Evolutionary conservation across 805 yeast species (phyloP), one percentile per base, ranked within the genome.

Genomic region (Clavispora carvajalis): DNA sequence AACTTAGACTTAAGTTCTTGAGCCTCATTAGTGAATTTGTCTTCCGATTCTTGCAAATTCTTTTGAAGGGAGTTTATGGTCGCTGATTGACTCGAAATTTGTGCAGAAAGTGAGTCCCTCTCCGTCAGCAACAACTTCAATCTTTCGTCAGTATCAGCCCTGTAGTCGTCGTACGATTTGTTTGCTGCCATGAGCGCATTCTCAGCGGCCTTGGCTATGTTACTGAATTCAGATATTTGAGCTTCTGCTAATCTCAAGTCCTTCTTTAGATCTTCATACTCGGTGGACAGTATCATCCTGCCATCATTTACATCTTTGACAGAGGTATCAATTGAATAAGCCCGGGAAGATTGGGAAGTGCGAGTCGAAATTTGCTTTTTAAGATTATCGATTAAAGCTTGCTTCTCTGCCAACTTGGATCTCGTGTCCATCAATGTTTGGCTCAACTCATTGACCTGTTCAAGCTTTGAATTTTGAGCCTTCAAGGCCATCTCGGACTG

Each of bases 141-240:
- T 28, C 54, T 56, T 2, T 44, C 40, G 4, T 63, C 63, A 12
- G 52, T 40, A 7, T 63, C 60, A 6, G 17, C 37, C 40, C 54
- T 65, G 34, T 54, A 62, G n/a, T 55, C 52, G 22, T 67, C 86
- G 54, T 74, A 82, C 1, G 81, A 66, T 16, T 65, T 63, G 22
- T 76, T 79, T 44, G 85, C 65, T 34, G 71, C 67, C 28, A 64
- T 60, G 28, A 86, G 65, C 5, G 89, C 79, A 38, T 74, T 76
- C 53, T 86, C 95, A 3, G 87, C 77, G 11, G 84, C 77, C 38
- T 62, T 61, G 0, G 89, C 80, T 30, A 86, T 71, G n/a, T 65
- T 66, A 41, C 80, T 76, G 55, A 81, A 76, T 48, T 82, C 80
- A n/a, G 69, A 69, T 8, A 76, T 71, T 51, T 74, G 79, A n/a